Conservation (phyloP, 768 basidiomycete genomes). For the Lactarius vividus region DNA sequence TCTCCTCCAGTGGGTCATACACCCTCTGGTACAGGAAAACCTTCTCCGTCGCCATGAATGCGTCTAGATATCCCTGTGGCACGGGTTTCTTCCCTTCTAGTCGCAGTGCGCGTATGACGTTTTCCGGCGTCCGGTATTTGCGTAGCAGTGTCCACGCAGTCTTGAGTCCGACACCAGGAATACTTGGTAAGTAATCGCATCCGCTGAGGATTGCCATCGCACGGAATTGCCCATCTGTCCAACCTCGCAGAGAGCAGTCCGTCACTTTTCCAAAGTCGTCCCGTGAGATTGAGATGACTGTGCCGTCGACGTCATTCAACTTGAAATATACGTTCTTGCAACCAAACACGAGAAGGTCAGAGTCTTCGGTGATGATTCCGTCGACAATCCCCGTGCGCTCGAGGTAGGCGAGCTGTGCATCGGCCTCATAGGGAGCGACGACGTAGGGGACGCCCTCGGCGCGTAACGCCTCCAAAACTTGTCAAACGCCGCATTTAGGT, state of each 20-base stretch:
- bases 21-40: slow-evolving; percentile 94
- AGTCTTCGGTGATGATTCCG: slow-evolving; percentile 96
- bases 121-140: slow-evolving; percentile 84
- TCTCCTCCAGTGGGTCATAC: slow-evolving; percentile 68
- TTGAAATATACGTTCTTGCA: slow-evolving; percentile 92
- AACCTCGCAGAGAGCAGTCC: slow-evolving; percentile 77
- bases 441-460: slow-evolving; percentile 81
- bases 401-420: slow-evolving; percentile 92
- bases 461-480: slow-evolving; percentile 65
- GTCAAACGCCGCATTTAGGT: background rate
- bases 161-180: slow-evolving; percentile 90
- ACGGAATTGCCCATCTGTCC: slow-evolving; percentile 88
- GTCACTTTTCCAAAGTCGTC: slow-evolving; percentile 63
- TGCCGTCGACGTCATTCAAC: slow-evolving; percentile 65
- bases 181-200: slow-evolving; percentile 90
- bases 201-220: slow-evolving; percentile 92
- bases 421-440: slow-evolving; percentile 98
- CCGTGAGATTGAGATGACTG: slow-evolving; percentile 65
- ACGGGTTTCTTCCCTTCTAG: slow-evolving; percentile 84
- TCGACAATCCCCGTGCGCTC: slow-evolving; percentile 80
- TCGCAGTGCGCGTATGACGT: slow-evolving; percentile 69
- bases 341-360: slow-evolving; percentile 97
- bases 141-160: slow-evolving; percentile 81
- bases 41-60: slow-evolving; percentile 80
- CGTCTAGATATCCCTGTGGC: slow-evolving; percentile 69